Conservation (phyloP, 2,329 filamentous ascomycete species). For the Emmonsiellopsis sp. region DNA sequence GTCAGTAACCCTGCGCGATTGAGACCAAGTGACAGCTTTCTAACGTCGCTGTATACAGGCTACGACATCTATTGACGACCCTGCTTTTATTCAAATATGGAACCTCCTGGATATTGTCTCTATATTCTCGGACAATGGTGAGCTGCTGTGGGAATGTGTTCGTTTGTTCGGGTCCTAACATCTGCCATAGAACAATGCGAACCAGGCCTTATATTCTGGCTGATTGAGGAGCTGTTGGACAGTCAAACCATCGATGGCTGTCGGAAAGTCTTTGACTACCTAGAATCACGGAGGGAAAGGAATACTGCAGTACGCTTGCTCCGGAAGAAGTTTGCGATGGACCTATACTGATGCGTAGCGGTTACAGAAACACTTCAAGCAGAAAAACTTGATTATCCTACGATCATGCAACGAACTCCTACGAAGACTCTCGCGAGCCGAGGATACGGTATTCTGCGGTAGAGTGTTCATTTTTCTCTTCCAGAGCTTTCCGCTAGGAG, state of each 20-base stretch:
- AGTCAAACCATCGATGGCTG: constrained; percentile 92
- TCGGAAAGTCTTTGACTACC: constrained; percentile 82
- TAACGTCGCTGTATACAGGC: constrained; percentile 42
- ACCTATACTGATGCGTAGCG: background rate
- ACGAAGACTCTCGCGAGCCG: constrained; percentile 84
- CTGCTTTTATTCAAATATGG: constrained; percentile 77
- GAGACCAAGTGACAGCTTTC: background rate
- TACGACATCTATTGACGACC: constrained; percentile 63
- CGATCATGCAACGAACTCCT: constrained; percentile 90
- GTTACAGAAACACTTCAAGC: constrained; percentile 57
- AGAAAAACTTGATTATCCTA: constrained; percentile 83
- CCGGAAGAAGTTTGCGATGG: background rate
- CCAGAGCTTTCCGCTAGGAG: constrained; percentile 91
- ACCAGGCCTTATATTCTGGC: constrained; percentile 72
- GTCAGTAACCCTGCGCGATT: constrained; percentile 45
- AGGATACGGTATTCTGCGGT: constrained; percentile 95
- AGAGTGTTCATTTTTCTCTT: constrained; percentile 98
- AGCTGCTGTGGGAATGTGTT: constrained; percentile 29
- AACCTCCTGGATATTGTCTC: constrained; percentile 88
- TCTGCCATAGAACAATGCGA: constrained; percentile 43
- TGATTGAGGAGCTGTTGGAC: constrained; percentile 90
- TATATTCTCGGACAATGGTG: constrained; percentile 72
- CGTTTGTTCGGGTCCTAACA: background rate
- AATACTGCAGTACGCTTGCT: constrained; percentile 58
- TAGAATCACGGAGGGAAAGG: constrained; percentile 84